Base-by-base conservation (phyloP, 1,284 basidiomycete species). In the Ganoderma leucocontextum region DNA sequence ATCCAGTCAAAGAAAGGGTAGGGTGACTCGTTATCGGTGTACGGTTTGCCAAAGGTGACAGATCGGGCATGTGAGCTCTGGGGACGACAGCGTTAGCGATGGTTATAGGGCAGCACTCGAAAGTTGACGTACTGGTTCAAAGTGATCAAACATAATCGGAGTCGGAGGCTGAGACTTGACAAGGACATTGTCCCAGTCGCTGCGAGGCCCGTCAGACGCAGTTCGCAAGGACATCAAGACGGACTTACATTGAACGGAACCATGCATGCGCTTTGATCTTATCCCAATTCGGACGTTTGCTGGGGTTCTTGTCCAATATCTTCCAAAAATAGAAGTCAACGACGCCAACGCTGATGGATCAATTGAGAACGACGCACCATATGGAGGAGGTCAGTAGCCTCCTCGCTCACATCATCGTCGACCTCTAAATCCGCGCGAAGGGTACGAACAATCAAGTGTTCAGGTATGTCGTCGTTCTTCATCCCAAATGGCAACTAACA, bases 261-360 rank as follows among this genome's bases (percentile, higher is more conserved):
- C 68, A 76, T 1, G 69, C 58, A 58, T 77, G 76, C 5, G 53
- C 55, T 57, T 76, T 77, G 63, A 77, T 70, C 41, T 74, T 64
- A 12, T 65, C 68, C 63, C 76, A 69, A 3, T 67, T 70, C 10
- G 73, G 67, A 2, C 77, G 69, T 55, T 57, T 64, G 8, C 17
- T n/a, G 13, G 71, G 68, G 44, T 78, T 70, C 68, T 72, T 74
- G n/a, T 62, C 62, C 6, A 78, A 69, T 57, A 78, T 72, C 75
- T 77, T 63, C 25, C 25, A 33, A 5, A 25, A 22, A 60, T 33
- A 41, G 38, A 36, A 17, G 17, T 42, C 7, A 42, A 36, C 35
- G 9, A 47, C 29, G 6, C 7, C 9, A 9, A n/a, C 33, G 25
- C 35, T 5, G 5, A 19, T 25, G 13, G 47, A 49, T 29, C 29